Evolutionary conservation across 371 early-diverging fungal genomes (phyloP), one percentile per base, ranked within the genome.

Genomic region (Mucor sp.): DNA sequence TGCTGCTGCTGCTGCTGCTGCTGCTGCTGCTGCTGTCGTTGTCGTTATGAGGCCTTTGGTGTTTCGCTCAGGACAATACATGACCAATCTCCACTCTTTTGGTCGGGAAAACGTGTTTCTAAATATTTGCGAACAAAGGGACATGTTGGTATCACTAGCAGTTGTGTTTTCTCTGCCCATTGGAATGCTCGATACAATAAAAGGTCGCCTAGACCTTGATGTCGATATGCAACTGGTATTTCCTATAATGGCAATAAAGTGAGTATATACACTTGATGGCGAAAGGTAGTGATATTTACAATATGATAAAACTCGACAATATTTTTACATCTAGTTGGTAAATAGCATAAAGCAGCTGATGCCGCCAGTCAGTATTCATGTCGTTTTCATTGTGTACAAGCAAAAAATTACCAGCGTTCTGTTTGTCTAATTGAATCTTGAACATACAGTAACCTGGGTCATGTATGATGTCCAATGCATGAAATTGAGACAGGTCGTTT

Each of bases 261-360:
- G 23, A 53, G 53, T 25, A 53, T 53, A 30, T 6, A 19, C 37
- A 37, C 53, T 53, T 2, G 53, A 25, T 53, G 14, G 27, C 25
- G 23, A 47, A 25, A 25, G 27, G 60, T 60, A 53, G 63, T 59
- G 53, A 60, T 60, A 63, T 58, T 63, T 58, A 68, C 69, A 63
- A 68, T 68, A 39, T 68, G 50, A 65, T 57, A 66, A 66, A 66
- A 58, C 53, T 60, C 23, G 53, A 66, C 59, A 50, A 70, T 62
- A 66, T 63, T 69, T 43, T 58, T 70, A 37, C 43, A 65, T 55
- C 68, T 37, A 27, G 74, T 74, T 6, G 74, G 74, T 50, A 74
- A 44, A 70, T 74, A 74, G 37, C 74, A 74, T 43, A 74, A 63
- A 43, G 74, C 74, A 67, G 74, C 74, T 70, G 61, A 7, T 56